Base-by-base conservation (phyloP, 2,329 filamentous ascomycete genomes). In the Tolypocladium cylindrosporum region DNA sequence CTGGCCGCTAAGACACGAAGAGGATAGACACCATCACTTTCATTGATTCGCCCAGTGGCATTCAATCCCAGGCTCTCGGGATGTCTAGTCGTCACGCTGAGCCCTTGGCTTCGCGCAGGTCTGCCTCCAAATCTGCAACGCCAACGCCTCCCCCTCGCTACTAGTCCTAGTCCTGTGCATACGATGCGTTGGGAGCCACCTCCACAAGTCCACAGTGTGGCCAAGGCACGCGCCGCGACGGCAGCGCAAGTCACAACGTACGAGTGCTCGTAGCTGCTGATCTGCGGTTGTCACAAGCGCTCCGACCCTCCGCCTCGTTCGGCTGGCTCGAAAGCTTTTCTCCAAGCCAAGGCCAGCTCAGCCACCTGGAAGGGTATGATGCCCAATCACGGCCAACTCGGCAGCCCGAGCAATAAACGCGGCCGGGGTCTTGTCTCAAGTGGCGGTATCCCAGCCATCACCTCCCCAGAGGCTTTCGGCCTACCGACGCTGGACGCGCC, bases 31-130 rank as follows among this genome's bases (percentile, higher is more conserved):
- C 36, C 21, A 27, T 42, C 41, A 19, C 27, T 34, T 48, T 34
- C 24, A 54, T 31, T 54, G 39, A 54, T 54, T 31, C 39, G 53
- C 37, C 52, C 39, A 54, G 53, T 54, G 37, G 39, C 53, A 42
- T 54, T 54, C 31, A 13, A 54, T 37, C 51, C 60, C 60, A 54
- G 59, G 56, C 57, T 36, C 51, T 60, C 56, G 57, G 58, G 58
- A 60, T 56, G 48, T 14, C 40, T 45, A 27, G 55, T 58, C 27
- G 40, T 51, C 36, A 54, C 42, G 34, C 41, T 50, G 10, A 19
- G 21, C 53, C 21, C 53, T 31, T 54, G 37, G 34, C 53, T 54
- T 19, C 16, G 9, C 39, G n/a, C 21, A 34, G 43, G 51, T 21
- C 54, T 45, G 8, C 34, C 41, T 39, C 39, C 34, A 36, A 19